Base-by-base conservation (phyloP, 129 eudicot species). In the Flaveria robusta region DNA sequence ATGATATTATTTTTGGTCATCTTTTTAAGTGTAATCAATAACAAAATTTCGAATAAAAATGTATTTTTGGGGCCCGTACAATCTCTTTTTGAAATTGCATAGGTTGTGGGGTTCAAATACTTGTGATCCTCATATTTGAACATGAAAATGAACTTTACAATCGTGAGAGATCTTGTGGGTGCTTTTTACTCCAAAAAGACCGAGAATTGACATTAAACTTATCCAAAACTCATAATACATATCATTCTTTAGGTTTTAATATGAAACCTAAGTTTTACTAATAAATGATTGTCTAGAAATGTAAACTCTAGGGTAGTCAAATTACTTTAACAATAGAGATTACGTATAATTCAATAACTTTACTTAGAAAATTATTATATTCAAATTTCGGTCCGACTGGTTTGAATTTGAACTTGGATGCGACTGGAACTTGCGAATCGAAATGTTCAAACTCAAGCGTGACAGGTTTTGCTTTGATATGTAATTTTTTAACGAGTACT, bases 141-240 rank as follows among this genome's bases (percentile, higher is more conserved):
- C 77, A 71, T 71, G 77, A 62, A 71, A 79, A 47, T 16, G 82
- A 71, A 78, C 19, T 54, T 70, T 34, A 71, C 66, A 71, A 62
- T 62, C 19, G 69, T 31, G 77, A 9, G 72, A 51, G 82, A 79
- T 79, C 52, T 79, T 71, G 82, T 78, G 82, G 82, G 82, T 62
- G 62, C 71, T 59, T 59, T 31, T 60, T 24, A 50, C 56, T 62
- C 72, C 77, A 62, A 79, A 79, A 79, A 63, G 72, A 49, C 3
- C 27, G 1, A 4, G 29, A 71, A 71, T 71, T 79, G 82, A 63
- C 82, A 37, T 79, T 72, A 79, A 71, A 62, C 72, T 71, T 79
- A 79, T 79, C 77, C 77, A 41, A 20, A 62, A 62, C 56, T 5
- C 54, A 50, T 66, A 24, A 60, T 27, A 76, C 73, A 50, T 6